Percentiles rank a stretch among this genome's conserved stretches.
Evolutionary conservation across 345 rosid genomes (phyloP).

Genomic region (Salix udensis): DNA sequence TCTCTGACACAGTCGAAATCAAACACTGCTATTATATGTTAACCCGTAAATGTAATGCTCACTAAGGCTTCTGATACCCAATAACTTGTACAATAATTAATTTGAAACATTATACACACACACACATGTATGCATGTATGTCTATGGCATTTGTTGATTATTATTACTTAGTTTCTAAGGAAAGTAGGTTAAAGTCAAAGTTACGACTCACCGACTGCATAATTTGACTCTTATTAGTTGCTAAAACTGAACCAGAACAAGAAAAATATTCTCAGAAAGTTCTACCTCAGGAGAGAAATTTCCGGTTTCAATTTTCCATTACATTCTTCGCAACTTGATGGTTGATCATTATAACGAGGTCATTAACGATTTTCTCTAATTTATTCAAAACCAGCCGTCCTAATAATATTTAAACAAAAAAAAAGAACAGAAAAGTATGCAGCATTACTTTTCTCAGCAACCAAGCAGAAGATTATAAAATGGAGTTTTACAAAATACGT

Average conservation of each 20-base stretch:
- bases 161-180: neutral
- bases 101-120: neutral
- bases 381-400: neutral
- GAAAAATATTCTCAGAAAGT: neutral
- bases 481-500: neutral
- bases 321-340: neutral
- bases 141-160: neutral
- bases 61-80: neutral
- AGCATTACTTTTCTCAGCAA: neutral
- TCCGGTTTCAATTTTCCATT: neutral
- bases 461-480: neutral
- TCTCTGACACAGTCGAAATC: neutral
- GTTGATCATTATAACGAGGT: neutral
- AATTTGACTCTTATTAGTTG: neutral
- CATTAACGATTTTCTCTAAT: neutral
- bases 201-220: neutral
- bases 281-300: neutral
- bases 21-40: neutral
- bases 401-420: neutral
- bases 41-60: neutral
- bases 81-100: neutral
- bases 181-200: neutral
- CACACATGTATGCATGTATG: too few species aligned
- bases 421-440: neutral
- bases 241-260: neutral